Conservation (phyloP, 495 filamentous ascomycete species). For the Penicillium longicatenatum region DNA sequence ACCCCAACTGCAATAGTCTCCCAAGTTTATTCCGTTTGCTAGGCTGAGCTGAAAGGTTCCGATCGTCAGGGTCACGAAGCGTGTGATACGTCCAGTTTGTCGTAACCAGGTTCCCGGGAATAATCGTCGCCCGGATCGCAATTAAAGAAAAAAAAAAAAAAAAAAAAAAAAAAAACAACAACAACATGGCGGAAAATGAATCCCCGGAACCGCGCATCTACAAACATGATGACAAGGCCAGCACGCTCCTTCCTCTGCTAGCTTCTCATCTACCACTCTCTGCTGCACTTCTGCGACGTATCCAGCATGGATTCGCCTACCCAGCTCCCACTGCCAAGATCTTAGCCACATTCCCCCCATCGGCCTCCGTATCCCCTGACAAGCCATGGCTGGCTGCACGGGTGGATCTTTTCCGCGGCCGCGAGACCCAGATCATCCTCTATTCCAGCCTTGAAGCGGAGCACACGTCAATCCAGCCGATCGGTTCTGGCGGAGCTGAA, state of each 20-base stretch:
- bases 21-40: background rate
- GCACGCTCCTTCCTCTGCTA: conserved; percentile 47
- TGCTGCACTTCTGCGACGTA: conserved; percentile 56
- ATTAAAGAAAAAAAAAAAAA: background rate
- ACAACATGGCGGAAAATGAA: background rate
- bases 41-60: conserved; percentile 4
- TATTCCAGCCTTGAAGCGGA: conserved; percentile 57
- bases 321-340: conserved; percentile 42
- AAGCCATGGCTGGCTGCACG: conserved; percentile 53
- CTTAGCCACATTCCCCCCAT: conserved; percentile 43
- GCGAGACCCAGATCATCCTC: conserved; percentile 63
- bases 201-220: conserved; percentile 20
- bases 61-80: conserved; percentile 7
- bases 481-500: conserved; percentile 9
- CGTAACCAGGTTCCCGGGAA: conserved; percentile 18
- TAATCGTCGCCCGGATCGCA: background rate
- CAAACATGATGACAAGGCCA: conserved; percentile 35
- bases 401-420: conserved; percentile 56
- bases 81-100: conserved; percentile 10
- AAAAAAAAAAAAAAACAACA: background rate
- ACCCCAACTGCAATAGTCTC: background rate
- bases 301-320: conserved; percentile 53
- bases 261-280: conserved; percentile 54
- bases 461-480: conserved; percentile 24
- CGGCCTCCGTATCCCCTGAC: conserved; percentile 17